phyloP scores from a whole-genome alignment of 768 basidiomycete genomes.

The Clavaria fumosa region DNA sequence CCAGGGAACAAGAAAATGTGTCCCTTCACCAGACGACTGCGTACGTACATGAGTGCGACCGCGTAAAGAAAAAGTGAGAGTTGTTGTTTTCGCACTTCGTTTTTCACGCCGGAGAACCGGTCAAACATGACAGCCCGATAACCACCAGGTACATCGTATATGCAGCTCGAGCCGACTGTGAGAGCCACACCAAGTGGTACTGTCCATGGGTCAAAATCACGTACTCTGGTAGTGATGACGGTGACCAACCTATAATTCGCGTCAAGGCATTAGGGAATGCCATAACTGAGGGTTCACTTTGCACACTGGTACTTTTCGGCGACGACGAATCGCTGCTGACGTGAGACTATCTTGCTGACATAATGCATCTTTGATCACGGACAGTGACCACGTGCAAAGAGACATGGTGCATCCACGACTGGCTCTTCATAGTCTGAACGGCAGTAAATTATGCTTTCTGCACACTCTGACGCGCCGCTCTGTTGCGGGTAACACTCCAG shows the following conservation, averaged over 20 bases:
- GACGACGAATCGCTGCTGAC: no score
- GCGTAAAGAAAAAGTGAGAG: no score
- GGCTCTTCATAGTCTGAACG: no score
- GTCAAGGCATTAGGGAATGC: constrained; percentile 33
- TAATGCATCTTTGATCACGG: constrained; percentile 37
- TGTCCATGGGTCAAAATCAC: constrained; percentile 9
- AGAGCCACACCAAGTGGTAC: constrained; percentile 35
- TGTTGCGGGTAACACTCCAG: no score
- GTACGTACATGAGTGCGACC: no score
- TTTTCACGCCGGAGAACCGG: constrained; percentile 82
- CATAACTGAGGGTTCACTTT: no score
- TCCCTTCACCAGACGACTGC: constrained; percentile 83
- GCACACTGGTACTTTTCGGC: no score
- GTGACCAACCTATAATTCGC: constrained; percentile 32
- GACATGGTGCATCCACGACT: no score
- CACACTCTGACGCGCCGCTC: no score
- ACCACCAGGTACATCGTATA: constrained; percentile 75
- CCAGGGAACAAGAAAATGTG: constrained; percentile 93
- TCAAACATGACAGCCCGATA: constrained; percentile 97
- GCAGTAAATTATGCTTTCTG: no score
- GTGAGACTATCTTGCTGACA: constrained; percentile 28
- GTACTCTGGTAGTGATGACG: neutral
- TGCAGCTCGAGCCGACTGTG: constrained; percentile 32
- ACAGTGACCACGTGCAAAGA: no score
- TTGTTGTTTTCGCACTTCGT: constrained; percentile 39